Base-by-base conservation (phyloP, 768 basidiomycete species). In the Boletus reticulatus region DNA sequence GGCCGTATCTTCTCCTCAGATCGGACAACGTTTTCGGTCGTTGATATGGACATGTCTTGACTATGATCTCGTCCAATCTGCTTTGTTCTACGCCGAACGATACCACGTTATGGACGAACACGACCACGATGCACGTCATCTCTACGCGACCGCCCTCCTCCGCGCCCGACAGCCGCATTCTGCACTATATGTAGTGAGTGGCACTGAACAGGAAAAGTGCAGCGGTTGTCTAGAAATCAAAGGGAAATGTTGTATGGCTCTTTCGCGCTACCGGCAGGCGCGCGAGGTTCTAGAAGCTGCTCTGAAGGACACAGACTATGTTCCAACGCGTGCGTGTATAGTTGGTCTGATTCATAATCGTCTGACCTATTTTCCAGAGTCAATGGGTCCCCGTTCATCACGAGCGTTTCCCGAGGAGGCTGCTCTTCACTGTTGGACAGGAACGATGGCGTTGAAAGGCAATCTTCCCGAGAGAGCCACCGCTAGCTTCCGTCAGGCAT, bases 11-110 rank as follows among this genome's bases (percentile, higher is more conserved):
- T 73, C 78, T 58, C 79, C 82, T 58, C 75, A 80, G 67, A 82
- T 90, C 65, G 77, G 79, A 48, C 82, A 84, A 72, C 87, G 88
- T 61, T 87, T 89, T 67, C 81, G 81, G 60, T 75, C 81, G 49
- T 78, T 94, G 59, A 79, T 92, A 65, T 92, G 91, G 90, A 83
- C 84, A 63, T 92, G 85, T 73, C 84, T 94, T 55, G 92, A 94
- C 75, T 80, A 84, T 52, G 88, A 88, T 64, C 83, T 94, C 43
- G 77, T 82, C 63, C 82, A 80, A 71, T 85, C 91, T 13, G 92
- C 93, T 39, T 81, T 92, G 44, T 96, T 96, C 76, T 90, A 90
- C 75, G 91, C 92, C 36, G 94, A 95, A 73, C 77, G 91, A 60
- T 90, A 90, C 69, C 88, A 80, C 68, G 81, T 84, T 39, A 73